Evolutionary conservation across 1,284 basidiomycete genomes (phyloP).

Genomic region (Sporisorium iseilematis-ciliati): DNA sequence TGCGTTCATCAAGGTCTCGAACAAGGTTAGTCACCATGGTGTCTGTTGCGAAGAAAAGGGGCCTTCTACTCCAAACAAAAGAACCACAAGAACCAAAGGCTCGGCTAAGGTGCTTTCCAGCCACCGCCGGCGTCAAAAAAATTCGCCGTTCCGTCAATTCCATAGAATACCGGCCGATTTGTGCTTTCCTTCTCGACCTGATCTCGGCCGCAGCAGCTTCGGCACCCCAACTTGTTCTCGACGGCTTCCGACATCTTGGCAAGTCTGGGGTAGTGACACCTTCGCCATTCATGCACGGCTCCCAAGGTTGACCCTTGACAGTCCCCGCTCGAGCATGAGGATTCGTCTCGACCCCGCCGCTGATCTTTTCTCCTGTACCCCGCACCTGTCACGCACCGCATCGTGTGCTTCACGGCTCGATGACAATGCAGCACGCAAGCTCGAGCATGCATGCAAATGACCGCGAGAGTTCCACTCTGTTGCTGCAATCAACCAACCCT

Average conservation of each 20-base stretch:
- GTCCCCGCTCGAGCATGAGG: too few relatives aligned
- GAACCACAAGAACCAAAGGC: slow-evolving; percentile 5
- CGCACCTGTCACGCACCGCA: neutral
- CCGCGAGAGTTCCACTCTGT: neutral
- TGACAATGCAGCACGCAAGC: neutral
- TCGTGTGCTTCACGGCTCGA: neutral
- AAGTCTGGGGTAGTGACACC: too few relatives aligned
- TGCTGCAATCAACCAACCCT: too few relatives aligned
- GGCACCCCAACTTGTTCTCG: neutral
- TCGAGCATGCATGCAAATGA: neutral
- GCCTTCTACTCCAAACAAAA: neutral
- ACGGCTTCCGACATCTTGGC: neutral
- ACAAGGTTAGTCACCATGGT: neutral
- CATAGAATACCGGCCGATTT: slow-evolving; percentile 30
- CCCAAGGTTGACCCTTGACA: too few relatives aligned
- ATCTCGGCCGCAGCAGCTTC: slow-evolving; percentile 22
- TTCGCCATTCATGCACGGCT: neutral
- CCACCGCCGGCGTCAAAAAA: slow-evolving; percentile 10
- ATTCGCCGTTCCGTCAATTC: slow-evolving; percentile 33
- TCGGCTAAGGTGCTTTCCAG: slow-evolving; percentile 4
- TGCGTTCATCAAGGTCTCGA: too few relatives aligned
- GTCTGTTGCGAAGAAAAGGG: neutral
- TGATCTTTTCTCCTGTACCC: neutral
- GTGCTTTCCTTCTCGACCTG: neutral
- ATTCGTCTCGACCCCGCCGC: neutral